Evolutionary conservation across 306 rosid species (phyloP).

Genomic region (Quercus alba): DNA sequence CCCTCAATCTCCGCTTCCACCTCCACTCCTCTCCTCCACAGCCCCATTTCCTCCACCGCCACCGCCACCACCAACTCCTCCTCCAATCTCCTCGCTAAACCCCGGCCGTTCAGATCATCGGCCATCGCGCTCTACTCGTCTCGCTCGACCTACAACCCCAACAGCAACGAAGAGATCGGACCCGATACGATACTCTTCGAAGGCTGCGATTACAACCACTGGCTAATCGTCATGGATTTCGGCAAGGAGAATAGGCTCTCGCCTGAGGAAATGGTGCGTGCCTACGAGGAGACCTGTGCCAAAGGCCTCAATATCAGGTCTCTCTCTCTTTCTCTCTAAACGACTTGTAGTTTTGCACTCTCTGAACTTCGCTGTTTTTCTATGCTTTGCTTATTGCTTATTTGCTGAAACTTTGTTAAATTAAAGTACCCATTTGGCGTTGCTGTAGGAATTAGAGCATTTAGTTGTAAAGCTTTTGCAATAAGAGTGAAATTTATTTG

Average conservation of each 20-base stretch:
- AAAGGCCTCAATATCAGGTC: conserved; percentile 77
- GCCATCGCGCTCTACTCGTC: conserved; percentile 30
- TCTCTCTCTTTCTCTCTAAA: neutral
- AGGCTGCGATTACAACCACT: conserved; percentile 87
- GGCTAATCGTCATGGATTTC: conserved; percentile 74
- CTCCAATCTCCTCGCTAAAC: conserved; percentile 9
- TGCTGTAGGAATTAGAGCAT: too few species aligned
- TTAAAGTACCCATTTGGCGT: too few species aligned
- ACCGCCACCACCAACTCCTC: neutral
- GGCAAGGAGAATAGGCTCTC: conserved; percentile 46
- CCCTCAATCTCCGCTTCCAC: neutral
- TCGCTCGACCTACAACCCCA: conserved; percentile 22
- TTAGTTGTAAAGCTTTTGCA: too few species aligned
- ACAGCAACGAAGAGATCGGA: conserved; percentile 44
- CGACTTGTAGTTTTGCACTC: too few species aligned
- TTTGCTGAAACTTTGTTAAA: too few species aligned
- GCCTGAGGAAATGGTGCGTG: conserved; percentile 55
- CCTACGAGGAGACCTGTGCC: conserved; percentile 73
- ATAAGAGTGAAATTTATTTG: too few species aligned
- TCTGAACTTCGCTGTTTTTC: too few species aligned
- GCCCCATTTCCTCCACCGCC: neutral
- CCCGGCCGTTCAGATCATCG: conserved; percentile 39
- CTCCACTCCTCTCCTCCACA: conserved; percentile 3
- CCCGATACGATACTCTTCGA: conserved; percentile 76
- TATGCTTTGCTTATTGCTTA: too few species aligned